Evolutionary conservation across 73 alveolate species (phyloP).

Genomic region (Stentor roeselii): DNA sequence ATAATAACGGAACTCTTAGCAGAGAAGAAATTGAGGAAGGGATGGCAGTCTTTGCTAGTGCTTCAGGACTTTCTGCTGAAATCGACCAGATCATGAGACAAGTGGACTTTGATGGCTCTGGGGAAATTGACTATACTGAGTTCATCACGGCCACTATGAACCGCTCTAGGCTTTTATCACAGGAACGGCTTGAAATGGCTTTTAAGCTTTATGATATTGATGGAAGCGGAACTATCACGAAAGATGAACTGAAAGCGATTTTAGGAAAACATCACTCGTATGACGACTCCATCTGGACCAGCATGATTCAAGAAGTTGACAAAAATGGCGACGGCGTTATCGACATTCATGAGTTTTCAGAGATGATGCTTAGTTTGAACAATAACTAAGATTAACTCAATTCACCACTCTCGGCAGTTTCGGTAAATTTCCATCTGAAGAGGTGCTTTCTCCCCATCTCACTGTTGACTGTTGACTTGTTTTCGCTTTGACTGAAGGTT

Average conservation of each 20-base stretch:
- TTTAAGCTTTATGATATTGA: constrained; percentile 58
- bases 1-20: constrained; percentile 58
- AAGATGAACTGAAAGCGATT: constrained; percentile 47
- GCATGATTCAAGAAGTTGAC: constrained; percentile 12
- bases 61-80: constrained; percentile 39
- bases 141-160: constrained; percentile 52
- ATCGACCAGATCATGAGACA: constrained; percentile 43
- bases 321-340: constrained; percentile 10
- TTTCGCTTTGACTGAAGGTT: constrained; percentile 1
- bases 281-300: constrained; percentile 30
- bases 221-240: constrained; percentile 53
- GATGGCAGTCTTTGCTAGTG: neutral
- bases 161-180: constrained; percentile 38
- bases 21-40: constrained; percentile 53
- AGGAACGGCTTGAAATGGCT: constrained; percentile 53
- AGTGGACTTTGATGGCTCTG: constrained; percentile 53
- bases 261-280: constrained; percentile 30
- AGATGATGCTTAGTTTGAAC: neutral
- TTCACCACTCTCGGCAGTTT: too few relatives aligned
- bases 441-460: constrained; percentile 28
- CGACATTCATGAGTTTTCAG: constrained; percentile 11
- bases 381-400: too few relatives aligned
- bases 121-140: constrained; percentile 61
- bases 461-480: neutral
- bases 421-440: constrained; percentile 20